Base-by-base conservation (phyloP, 1,139 yeast species). In the Candida mesenterica region DNA sequence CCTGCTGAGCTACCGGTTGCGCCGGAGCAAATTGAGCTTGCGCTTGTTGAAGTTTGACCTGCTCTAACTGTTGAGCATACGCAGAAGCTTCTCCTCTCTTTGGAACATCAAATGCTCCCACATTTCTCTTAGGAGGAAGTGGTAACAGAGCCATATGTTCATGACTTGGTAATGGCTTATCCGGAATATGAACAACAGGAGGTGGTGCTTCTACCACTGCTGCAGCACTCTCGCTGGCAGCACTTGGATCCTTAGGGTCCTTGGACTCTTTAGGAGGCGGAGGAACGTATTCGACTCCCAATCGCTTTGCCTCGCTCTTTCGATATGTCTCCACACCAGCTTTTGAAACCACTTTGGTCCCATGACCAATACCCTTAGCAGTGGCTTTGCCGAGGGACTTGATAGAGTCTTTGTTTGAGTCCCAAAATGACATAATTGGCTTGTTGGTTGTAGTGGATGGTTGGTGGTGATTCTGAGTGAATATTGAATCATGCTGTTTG, bases 321-420 rank as follows among this genome's bases (percentile, higher is more conserved):
- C 72, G 73, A 48, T 73, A 75, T 1, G 79, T 72, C 14, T 55
- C 52, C 40, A 67, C 63, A 0, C 81, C 80, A 4, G 79, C 80
- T 43, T 68, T 68, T 4, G 69, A 61, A 1, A 72, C 57, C 0
- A 76, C 68, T 26, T 61, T 69, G 5, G 75, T 61, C 3, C 79
- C 81, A 32, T 52, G 58, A 5, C 78, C 80, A 28, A 75, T 68
- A 2, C 78, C 79, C 40, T 59, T 64, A 32, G 61, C 66, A 1
- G 77, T 68, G 12, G 77, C 65, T 7, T 58, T 46, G 2, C 79
- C 73, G 0, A 71, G 79, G 1, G 70, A 48, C 39, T 72, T 73
- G 51, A 76, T 62, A 0, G 69, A 46, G 33, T 58, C 80, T 43
- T 75, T 75, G 51, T 75, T 70, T 41, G 70, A 68, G 19, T 74